These are phyloP conservation scores for Quercus phellos DNA, from an alignment of 331 rosid species.

Conservation along the genomic window DNA sequence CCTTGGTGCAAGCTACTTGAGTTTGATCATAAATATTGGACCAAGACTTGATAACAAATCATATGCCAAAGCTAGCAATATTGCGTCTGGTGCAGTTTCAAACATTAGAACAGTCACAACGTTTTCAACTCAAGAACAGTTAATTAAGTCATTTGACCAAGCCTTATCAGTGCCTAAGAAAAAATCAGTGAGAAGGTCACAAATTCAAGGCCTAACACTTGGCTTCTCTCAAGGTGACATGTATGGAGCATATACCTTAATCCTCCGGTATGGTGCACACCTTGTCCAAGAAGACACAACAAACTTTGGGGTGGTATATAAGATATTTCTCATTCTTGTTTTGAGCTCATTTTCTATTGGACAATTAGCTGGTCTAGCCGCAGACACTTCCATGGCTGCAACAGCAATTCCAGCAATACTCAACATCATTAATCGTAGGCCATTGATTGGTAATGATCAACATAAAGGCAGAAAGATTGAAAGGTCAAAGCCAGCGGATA, in stretches of 20 bases:
- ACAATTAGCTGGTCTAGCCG: slow-evolving; percentile 86
- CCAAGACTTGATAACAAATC: slow-evolving; percentile 59
- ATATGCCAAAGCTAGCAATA: slow-evolving; percentile 75
- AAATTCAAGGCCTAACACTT: slow-evolving; percentile 62
- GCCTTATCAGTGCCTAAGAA: slow-evolving; percentile 59
- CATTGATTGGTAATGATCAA: slow-evolving; percentile 39
- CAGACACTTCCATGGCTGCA: slow-evolving; percentile 74
- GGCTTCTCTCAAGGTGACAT: slow-evolving; percentile 81
- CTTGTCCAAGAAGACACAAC: slow-evolving; percentile 48
- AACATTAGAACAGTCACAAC: slow-evolving; percentile 77
- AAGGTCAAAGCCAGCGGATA: slow-evolving; percentile 37
- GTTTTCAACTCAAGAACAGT: slow-evolving; percentile 75
- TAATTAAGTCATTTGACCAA: slow-evolving; percentile 61
- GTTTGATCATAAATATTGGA: slow-evolving; percentile 67
- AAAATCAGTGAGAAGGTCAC: slow-evolving; percentile 58
- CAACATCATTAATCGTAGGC: slow-evolving; percentile 58
- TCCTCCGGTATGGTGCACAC: slow-evolving; percentile 70
- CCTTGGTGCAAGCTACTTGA: slow-evolving; percentile 86
- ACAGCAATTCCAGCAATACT: slow-evolving; percentile 57
- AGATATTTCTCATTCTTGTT: slow-evolving; percentile 86
- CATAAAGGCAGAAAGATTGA: slow-evolving; percentile 41
- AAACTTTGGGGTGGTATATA: slow-evolving; percentile 48
- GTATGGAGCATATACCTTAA: slow-evolving; percentile 78
- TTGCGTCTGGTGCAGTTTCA: slow-evolving; percentile 86
- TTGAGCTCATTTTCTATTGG: slow-evolving; percentile 90